Conservation (phyloP, 1,139 yeast species). For the Candida gigantensis region DNA sequence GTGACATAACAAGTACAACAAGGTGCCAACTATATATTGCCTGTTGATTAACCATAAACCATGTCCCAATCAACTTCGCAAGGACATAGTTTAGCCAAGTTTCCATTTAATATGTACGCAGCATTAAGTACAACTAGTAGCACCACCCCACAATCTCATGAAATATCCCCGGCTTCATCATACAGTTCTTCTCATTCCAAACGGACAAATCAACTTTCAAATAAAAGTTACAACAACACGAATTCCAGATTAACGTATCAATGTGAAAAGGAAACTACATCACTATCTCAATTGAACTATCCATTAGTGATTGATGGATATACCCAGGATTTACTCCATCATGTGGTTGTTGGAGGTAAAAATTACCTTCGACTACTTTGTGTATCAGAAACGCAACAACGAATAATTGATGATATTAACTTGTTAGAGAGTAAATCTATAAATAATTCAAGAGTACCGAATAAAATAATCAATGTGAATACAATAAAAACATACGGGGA, state of each 20-base stretch:
- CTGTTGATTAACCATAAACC: background rate
- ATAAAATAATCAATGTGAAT: slow-evolving; percentile 43
- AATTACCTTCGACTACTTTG: slow-evolving; percentile 53
- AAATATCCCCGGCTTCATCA: slow-evolving; percentile 21
- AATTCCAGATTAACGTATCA: slow-evolving; percentile 22
- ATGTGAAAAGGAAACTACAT: slow-evolving; percentile 31
- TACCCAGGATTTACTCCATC: slow-evolving; percentile 18
- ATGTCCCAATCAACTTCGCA: slow-evolving; percentile 11
- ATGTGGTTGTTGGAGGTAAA: slow-evolving; percentile 61
- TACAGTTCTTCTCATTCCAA: slow-evolving; percentile 19
- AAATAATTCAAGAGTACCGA: slow-evolving; percentile 41
- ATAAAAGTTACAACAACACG: too few relatives aligned
- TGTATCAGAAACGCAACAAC: slow-evolving; percentile 41
- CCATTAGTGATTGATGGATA: slow-evolving; percentile 13
- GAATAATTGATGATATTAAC: slow-evolving; percentile 41
- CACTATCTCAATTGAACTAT: slow-evolving; percentile 28
- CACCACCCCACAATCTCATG: slow-evolving; percentile 17
- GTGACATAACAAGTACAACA: too few relatives aligned
- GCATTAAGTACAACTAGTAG: slow-evolving; percentile 20
- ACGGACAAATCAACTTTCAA: slow-evolving; percentile 2
- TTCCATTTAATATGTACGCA: slow-evolving; percentile 38
- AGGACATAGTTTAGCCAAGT: slow-evolving; percentile 28
- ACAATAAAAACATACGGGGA: slow-evolving; percentile 40
- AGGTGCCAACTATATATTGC: too few relatives aligned
- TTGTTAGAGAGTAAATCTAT: slow-evolving; percentile 48